Conservation (phyloP, 2,329 filamentous ascomycete genomes). For the Microascus cirrosus region DNA sequence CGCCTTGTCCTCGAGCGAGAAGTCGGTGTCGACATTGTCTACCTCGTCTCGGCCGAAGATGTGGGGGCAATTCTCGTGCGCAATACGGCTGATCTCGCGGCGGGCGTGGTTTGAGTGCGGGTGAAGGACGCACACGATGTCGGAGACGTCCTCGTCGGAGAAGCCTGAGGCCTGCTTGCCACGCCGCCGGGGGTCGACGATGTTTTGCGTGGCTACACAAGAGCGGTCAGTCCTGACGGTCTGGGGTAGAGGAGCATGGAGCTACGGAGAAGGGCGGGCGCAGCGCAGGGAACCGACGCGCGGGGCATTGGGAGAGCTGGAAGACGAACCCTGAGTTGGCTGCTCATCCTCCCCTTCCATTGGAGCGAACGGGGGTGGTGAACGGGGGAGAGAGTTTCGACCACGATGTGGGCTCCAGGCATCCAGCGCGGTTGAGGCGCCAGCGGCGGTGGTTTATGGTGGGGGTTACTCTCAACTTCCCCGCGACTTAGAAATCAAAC, state of each 20-base stretch:
- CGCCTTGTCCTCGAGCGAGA: conserved; percentile 37
- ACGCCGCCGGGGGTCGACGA: conserved; percentile 68
- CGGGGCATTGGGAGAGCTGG: background rate
- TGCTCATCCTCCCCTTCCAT: conserved; percentile 6
- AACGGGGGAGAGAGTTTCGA: background rate
- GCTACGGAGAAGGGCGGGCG: background rate
- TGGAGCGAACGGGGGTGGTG: conserved; percentile 2
- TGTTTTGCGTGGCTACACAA: conserved; percentile 64
- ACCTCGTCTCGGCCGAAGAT: conserved; percentile 37
- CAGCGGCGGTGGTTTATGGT: background rate
- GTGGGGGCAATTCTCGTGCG: conserved; percentile 32
- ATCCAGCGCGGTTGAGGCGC: background rate
- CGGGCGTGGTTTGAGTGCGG: conserved; percentile 65
- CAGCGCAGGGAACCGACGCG: background rate
- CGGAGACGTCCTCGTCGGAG: conserved; percentile 69
- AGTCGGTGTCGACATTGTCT: conserved; percentile 38
- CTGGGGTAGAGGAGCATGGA: background rate
- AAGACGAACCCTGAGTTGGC: conserved; percentile 4
- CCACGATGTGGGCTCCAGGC: background rate
- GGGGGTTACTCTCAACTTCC: background rate
- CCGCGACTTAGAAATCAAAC: background rate
- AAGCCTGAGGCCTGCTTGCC: conserved; percentile 77
- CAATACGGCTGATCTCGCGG: conserved; percentile 50
- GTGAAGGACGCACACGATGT: conserved; percentile 82
- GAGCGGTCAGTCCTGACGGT: background rate